These are phyloP conservation scores for Hirsutella minnesotensis DNA, from an alignment of 2,329 filamentous ascomycete genomes.

Conservation along the genomic window DNA sequence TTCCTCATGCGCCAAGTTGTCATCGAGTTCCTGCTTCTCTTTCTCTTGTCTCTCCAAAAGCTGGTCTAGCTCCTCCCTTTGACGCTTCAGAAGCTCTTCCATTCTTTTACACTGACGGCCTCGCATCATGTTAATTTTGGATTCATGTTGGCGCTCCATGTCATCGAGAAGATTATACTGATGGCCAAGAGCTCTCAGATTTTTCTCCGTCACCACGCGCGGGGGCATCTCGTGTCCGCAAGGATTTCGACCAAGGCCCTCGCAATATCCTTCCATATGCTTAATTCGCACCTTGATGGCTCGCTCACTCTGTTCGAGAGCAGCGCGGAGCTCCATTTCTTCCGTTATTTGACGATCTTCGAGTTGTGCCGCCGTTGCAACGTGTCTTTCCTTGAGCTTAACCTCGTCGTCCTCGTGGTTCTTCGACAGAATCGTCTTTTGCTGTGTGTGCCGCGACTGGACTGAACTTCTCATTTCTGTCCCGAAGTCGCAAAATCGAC, in stretches of 20 bases:
- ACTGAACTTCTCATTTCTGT: conserved; percentile 35
- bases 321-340: conserved; percentile 45
- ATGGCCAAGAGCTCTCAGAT: conserved; percentile 45
- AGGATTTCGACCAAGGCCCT: conserved; percentile 33
- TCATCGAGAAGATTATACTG: conserved; percentile 50
- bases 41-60: conserved; percentile 32
- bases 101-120: conserved; percentile 50
- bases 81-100: conserved; percentile 44
- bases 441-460: conserved; percentile 36
- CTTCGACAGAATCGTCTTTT: conserved; percentile 33
- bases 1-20: conserved; percentile 36
- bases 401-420: conserved; percentile 35
- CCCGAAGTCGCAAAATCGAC: conserved; percentile 38
- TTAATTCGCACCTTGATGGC: conserved; percentile 45
- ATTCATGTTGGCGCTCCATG: conserved; percentile 45
- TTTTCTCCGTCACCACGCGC: conserved; percentile 45
- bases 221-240: conserved; percentile 25
- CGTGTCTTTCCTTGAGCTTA: conserved; percentile 44
- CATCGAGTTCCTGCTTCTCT: conserved; percentile 36
- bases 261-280: conserved; percentile 56
- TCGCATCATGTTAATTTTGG: conserved; percentile 52
- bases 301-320: conserved; percentile 43
- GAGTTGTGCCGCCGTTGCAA: conserved; percentile 38
- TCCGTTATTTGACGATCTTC: conserved; percentile 51
- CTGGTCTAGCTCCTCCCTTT: conserved; percentile 37